Evolutionary conservation across 352 stramenopile genomes (phyloP).

Genomic region (Globisporangium recalcitrans): DNA sequence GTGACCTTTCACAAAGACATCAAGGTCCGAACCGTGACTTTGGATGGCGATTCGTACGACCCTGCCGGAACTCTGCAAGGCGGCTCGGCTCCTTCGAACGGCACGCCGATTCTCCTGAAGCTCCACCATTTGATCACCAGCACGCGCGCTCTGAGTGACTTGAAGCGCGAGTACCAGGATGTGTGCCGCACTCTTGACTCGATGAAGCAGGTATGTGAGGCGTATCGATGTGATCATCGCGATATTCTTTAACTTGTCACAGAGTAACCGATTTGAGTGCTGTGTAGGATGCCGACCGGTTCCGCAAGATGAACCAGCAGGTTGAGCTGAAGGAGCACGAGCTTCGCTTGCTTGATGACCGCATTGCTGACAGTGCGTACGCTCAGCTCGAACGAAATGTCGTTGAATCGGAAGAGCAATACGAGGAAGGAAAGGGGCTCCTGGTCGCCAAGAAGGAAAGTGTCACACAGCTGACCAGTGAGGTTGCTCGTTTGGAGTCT

Average conservation of each 20-base stretch:
- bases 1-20: conserved; percentile 90
- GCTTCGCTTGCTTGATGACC: conserved; percentile 65
- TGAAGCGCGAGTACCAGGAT: conserved; percentile 71
- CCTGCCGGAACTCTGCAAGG: conserved; percentile 95
- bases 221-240: not conserved
- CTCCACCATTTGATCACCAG: conserved; percentile 74
- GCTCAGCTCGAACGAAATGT: conserved; percentile 77
- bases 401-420: conserved; percentile 58
- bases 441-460: conserved; percentile 56
- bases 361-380: conserved; percentile 74
- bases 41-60: conserved; percentile 98
- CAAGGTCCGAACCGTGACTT: conserved; percentile 94
- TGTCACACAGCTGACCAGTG: conserved; percentile 72
- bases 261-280: not conserved
- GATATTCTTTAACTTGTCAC: not conserved
- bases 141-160: conserved; percentile 56
- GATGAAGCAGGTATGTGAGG: conserved; percentile 55
- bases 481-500: conserved; percentile 62
- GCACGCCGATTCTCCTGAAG: conserved; percentile 72
- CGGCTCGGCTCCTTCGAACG: conserved; percentile 76
- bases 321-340: conserved; percentile 85
- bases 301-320: conserved; percentile 67
- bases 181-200: conserved; percentile 43
- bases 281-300: conserved; percentile 56
- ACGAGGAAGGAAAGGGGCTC: conserved; percentile 58